Conservation (phyloP, 352 stramenopile species). For the Phytopythium cucurbitacearum region DNA sequence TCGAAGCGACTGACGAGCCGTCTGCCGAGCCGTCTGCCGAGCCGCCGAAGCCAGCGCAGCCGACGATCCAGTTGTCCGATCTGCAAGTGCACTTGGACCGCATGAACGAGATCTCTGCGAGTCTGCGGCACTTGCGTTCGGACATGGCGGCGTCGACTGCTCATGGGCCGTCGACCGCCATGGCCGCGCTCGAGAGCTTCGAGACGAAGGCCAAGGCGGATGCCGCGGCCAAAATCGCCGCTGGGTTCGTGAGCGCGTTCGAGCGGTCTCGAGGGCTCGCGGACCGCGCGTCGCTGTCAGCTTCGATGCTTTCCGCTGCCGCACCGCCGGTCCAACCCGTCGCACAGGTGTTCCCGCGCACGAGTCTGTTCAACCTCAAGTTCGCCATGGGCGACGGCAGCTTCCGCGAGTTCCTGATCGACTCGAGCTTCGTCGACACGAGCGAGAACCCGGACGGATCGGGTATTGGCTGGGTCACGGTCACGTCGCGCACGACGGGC, state of each 20-base stretch:
- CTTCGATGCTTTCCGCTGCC: constrained; percentile 8
- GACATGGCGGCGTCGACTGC: constrained; percentile 38
- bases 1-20: not conserved
- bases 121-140: constrained; percentile 36
- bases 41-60: constrained; percentile 13
- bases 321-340: constrained; percentile 23
- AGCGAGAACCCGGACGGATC: constrained; percentile 32
- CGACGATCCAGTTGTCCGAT: constrained; percentile 53
- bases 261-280: constrained; percentile 14
- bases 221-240: constrained; percentile 48
- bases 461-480: constrained; percentile 51
- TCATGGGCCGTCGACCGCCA: constrained; percentile 40
- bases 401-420: constrained; percentile 59
- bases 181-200: constrained; percentile 45
- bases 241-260: constrained; percentile 46
- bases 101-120: constrained; percentile 73
- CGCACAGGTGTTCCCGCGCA: constrained; percentile 25
- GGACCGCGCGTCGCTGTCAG: constrained; percentile 7
- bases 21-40: not conserved
- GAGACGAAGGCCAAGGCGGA: constrained; percentile 54
- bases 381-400: constrained; percentile 61
- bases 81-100: constrained; percentile 69
- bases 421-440: constrained; percentile 62
- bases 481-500: constrained; percentile 66
- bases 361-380: constrained; percentile 48